Base-by-base conservation (phyloP, 495 filamentous ascomycete genomes). In the Wilcoxina mikolae region DNA sequence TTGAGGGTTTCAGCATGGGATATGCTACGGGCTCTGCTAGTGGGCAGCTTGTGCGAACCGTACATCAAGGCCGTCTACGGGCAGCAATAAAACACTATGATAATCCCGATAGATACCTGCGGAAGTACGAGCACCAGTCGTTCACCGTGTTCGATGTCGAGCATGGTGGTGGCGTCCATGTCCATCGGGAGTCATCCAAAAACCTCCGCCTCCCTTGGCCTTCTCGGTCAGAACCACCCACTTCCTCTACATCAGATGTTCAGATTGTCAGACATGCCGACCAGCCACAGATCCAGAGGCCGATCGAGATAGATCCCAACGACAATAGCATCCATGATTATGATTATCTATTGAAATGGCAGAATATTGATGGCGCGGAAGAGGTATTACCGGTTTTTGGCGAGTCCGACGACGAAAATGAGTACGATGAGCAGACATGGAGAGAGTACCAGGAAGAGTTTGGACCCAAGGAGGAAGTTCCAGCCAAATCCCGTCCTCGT, bases 391-490 rank as follows among this genome's bases (percentile, higher is more conserved):
- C 87, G 11, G 3, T 74, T 0, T 83, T 78, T 58, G 83, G 82
- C 24, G 81, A 90, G 0, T 90, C 78, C 0, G 73, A 69, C 2
- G 75, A 73, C 9, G 77, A 80, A 47, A 69, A 65, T 1, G 73
- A 74, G 42, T 78, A 71, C 45, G 75, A 79, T 44, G 57, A 70
- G 10, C 70, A 75, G 0, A 82, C 78, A 0, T 84, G 73, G 76
- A 65, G 64, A 11, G 85, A 88, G 58, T 81, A 82, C 9, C 67
- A 79, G 41, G 67, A 74, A 17, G 83, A 87, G 61, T 3, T n/a
- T 2, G 35, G 38, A 5, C 5, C 38, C 33, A 22, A 57, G 24
- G 47, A 56, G 47, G 43, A 42, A 54, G 17, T 55, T 54, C 25
- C 60, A 17, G 29, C 23, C 28, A 58, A 45, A 61, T 67, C 47